Conservation (phyloP, 75 land plant species). For the Picea glauca region DNA sequence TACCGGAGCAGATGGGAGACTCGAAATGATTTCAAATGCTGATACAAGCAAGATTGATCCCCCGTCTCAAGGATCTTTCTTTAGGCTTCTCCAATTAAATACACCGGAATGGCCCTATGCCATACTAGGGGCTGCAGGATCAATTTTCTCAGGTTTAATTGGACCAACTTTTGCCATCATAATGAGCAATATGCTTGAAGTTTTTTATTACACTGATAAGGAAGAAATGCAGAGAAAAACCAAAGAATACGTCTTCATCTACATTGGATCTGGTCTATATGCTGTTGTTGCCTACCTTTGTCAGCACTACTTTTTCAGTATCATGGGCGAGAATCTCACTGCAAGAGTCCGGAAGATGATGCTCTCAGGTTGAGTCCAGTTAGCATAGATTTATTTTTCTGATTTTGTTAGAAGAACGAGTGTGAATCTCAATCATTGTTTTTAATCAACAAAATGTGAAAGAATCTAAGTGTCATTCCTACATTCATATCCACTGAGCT, state of each 20-base stretch:
- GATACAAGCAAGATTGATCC: constrained; percentile 45
- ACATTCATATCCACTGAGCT: neutral
- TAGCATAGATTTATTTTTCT: neutral
- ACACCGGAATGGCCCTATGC: constrained; percentile 95
- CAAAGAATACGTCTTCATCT: constrained; percentile 64
- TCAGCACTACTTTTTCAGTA: constrained; percentile 87
- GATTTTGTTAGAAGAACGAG: neutral
- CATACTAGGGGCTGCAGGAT: constrained; percentile 71
- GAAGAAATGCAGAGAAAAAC: constrained; percentile 63
- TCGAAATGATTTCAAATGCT: constrained; percentile 70
- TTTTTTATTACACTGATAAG: constrained; percentile 69
- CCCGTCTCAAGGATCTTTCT: constrained; percentile 55
- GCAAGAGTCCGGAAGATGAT: constrained; percentile 90
- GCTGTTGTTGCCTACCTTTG: constrained; percentile 67
- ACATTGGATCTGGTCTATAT: constrained; percentile 74
- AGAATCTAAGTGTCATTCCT: neutral
- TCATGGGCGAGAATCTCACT: constrained; percentile 92
- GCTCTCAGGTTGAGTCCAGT: constrained; percentile 63
- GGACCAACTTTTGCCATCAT: constrained; percentile 84
- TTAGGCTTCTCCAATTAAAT: constrained; percentile 79
- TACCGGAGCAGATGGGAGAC: constrained; percentile 69
- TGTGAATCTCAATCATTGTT: neutral
- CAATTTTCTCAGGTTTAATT: constrained; percentile 71
- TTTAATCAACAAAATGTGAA: neutral
- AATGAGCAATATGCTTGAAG: constrained; percentile 73